A percentile compares a stretch with the other conserved stretches of the same genome.
phyloP scores from a whole-genome alignment of 495 filamentous ascomycete species.

The Parathielavia appendiculata region DNA sequence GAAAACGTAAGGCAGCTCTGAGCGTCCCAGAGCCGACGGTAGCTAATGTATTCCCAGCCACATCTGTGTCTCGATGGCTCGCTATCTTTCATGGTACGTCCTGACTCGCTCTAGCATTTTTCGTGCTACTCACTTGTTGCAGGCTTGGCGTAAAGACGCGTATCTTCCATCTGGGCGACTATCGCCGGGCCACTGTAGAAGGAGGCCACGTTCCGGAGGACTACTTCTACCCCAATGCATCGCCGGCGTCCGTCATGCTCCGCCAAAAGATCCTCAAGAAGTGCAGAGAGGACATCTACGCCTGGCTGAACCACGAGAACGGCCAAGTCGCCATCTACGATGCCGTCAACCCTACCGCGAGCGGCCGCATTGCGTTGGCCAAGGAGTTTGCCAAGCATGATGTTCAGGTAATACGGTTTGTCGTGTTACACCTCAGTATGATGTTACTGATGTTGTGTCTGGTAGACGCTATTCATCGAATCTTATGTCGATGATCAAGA shows the following conservation, averaged over 20 bases:
- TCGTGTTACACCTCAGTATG: neutral
- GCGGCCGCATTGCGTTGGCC: conserved; percentile 77
- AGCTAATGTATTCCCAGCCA: conserved; percentile 51
- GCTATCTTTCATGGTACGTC: conserved; percentile 87
- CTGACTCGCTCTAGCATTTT: neutral
- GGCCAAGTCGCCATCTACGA: conserved; percentile 99
- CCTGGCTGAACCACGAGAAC: conserved; percentile 93
- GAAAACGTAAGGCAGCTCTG: conserved; percentile 63
- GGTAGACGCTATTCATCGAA: conserved; percentile 89
- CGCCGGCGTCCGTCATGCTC: conserved; percentile 76
- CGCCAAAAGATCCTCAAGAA: conserved; percentile 96
- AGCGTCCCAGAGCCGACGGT: neutral
- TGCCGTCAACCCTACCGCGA: conserved; percentile 88
- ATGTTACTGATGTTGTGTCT: conserved; percentile 9
- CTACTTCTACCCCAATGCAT: conserved; percentile 96
- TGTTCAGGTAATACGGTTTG: conserved; percentile 61
- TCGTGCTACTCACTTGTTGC: conserved; percentile 20
- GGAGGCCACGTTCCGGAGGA: conserved; percentile 89
- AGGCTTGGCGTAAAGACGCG: conserved; percentile 97
- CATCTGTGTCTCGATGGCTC: conserved; percentile 88
- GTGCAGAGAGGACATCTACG: conserved; percentile 94
- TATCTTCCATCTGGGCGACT: conserved; percentile 96
- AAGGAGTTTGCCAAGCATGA: conserved; percentile 96
- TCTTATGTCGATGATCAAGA: conserved; percentile 87
- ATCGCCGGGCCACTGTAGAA: conserved; percentile 83